A percentile compares a stretch with the other conserved stretches of the same genome.
phyloP scores from a whole-genome alignment of 2,329 filamentous ascomycete genomes.

The Fusarium burgessii region DNA sequence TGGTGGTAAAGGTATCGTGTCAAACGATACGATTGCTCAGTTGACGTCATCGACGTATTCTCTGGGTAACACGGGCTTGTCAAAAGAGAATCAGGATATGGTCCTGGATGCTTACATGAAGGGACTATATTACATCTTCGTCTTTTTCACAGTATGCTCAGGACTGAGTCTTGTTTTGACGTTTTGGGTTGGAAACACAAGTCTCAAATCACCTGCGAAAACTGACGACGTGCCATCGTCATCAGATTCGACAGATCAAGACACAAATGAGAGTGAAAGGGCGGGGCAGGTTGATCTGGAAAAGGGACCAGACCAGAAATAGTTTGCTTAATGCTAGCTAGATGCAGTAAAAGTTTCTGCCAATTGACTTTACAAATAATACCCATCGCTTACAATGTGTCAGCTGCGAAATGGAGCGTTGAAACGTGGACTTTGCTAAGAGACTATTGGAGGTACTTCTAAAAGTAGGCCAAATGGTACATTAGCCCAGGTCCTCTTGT shows the following conservation, averaged over 20 bases:
- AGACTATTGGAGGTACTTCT: accelerated
- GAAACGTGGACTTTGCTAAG: accelerated
- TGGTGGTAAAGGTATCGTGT: neutral
- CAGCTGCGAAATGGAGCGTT: neutral
- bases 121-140: neutral
- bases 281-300: neutral
- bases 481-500: accelerated
- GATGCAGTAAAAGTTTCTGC: neutral
- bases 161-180: neutral
- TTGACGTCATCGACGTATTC: slow-evolving; percentile 3
- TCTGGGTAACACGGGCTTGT: neutral
- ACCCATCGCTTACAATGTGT: accelerated
- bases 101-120: neutral
- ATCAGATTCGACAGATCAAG: neutral
- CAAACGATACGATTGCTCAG: neutral
- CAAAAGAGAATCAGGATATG: neutral
- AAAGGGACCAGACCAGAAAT: neutral
- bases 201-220: neutral
- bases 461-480: accelerated
- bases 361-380: neutral
- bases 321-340: no score
- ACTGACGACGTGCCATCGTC: no score
- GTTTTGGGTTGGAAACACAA: slow-evolving; percentile 5
- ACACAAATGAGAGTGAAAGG: neutral
- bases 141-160: slow-evolving; percentile 2